Base-by-base conservation (phyloP, 1,284 basidiomycete genomes). In the Coriolopsis trogii region DNA sequence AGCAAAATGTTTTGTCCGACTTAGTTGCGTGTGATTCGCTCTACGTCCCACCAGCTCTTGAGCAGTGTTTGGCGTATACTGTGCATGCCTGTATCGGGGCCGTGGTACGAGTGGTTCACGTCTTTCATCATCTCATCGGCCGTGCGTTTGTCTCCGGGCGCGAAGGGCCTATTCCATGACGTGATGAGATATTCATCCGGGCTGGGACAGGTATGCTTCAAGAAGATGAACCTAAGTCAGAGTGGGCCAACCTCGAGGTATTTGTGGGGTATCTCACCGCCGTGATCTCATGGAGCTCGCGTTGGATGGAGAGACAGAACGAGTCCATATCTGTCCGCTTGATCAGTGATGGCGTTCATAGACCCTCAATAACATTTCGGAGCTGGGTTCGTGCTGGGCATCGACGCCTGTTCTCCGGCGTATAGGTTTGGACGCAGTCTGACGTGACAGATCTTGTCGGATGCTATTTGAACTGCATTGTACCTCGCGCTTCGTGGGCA, bases 271-370 rank as follows among this genome's bases (percentile, higher is more conserved):
- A 37, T 68, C 80, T 39, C 64, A 84, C 82, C 33, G 84, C 82
- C 15, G 83, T 85, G 61, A 89, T 82, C 64, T 86, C 79, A 58
- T 82, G 78, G n/a, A 89, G 70, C 61, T 87, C 85, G 18, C 81
- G 74, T 55, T 82, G 80, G 58, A 88, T 78, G 20, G 73, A 63
- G 15, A 80, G 72, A 65, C 84, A 87, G 76, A 87, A 87, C 41
- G 70, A 63, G 64, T 87, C 85, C 25, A 88, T 74, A 64, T 87
- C 82, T 81, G 53, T 0, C 49, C 38, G 20, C n/a, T n/a, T n/a
- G n/a, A n/a, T n/a, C n/a, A n/a, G n/a, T n/a, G n/a, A n/a, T n/a
- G n/a, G n/a, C n/a, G n/a, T n/a, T n/a, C n/a, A n/a, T n/a, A n/a
- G n/a, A n/a, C n/a, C n/a, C n/a, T n/a, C n/a, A n/a, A n/a, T n/a